Percentiles rank a stretch among this genome's conserved stretches.
These are phyloP conservation scores for Coniochaeta sp. DNA, from an alignment of 2,329 filamentous ascomycete species.

Conservation along the genomic window DNA sequence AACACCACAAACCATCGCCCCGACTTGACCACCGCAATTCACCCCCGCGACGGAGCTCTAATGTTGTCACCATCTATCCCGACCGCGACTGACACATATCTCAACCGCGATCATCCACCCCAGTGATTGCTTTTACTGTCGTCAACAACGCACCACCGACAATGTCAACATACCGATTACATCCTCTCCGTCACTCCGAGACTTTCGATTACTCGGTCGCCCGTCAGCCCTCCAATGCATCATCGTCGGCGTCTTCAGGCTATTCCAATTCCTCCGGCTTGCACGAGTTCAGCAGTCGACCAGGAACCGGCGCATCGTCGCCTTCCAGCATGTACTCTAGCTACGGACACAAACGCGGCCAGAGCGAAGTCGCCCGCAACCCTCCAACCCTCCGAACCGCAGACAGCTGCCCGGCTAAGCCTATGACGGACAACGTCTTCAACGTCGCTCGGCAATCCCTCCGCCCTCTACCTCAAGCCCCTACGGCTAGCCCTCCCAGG, in stretches of 20 bases:
- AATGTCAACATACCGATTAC: conserved; percentile 40
- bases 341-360: conserved; percentile 62
- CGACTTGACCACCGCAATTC: neutral
- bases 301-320: conserved; percentile 57
- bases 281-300: conserved; percentile 48
- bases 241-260: conserved; percentile 63
- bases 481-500: conserved; percentile 28
- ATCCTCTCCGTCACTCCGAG: conserved; percentile 51
- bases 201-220: conserved; percentile 42
- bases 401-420: conserved; percentile 30
- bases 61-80: conserved; percentile 18
- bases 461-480: conserved; percentile 64
- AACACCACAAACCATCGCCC: no score
- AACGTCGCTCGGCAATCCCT: conserved; percentile 69
- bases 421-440: conserved; percentile 57
- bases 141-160: conserved; percentile 11
- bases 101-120: conserved; percentile 19
- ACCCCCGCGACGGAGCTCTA: conserved; percentile 9
- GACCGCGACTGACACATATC: conserved; percentile 12
- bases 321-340: conserved; percentile 54
- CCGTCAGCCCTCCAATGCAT: conserved; percentile 63
- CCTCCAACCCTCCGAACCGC: conserved; percentile 38
- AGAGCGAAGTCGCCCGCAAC: conserved; percentile 61
- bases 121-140: conserved; percentile 7
- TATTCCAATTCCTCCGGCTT: conserved; percentile 51